A percentile compares a stretch with the other conserved stretches of the same genome.
Conservation (phyloP, 805 yeast genomes). For the Wickerhamiella qilinensis region DNA sequence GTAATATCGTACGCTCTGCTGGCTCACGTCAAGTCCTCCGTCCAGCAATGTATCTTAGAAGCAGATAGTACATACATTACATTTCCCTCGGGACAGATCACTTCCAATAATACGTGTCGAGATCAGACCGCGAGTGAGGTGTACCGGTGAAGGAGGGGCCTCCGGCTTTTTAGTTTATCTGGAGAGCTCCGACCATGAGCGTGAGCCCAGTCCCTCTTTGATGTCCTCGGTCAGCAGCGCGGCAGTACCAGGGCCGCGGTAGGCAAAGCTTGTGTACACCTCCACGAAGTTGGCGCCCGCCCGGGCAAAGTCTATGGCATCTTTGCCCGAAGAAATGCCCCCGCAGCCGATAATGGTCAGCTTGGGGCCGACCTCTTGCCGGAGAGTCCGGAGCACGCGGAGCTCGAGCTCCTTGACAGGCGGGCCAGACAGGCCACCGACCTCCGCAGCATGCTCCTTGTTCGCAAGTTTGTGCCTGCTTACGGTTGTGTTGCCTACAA, state of each 20-base stretch:
- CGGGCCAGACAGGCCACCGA: slow-evolving; percentile 86
- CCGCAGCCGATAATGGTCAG: slow-evolving; percentile 85
- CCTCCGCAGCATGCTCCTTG: slow-evolving; percentile 26
- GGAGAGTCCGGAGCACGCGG: slow-evolving; percentile 50
- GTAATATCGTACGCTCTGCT: no score
- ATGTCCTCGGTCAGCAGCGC: slow-evolving; percentile 44
- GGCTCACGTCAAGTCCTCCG: no score
- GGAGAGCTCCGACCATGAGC: slow-evolving; percentile 52
- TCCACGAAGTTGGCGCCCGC: slow-evolving; percentile 91
- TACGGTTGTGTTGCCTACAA: slow-evolving; percentile 82
- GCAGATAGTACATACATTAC: no score
- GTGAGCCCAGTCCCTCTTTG: slow-evolving; percentile 52
- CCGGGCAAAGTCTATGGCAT: slow-evolving; percentile 77
- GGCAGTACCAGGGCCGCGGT: slow-evolving; percentile 79
- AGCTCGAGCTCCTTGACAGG: slow-evolving; percentile 74
- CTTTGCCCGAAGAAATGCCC: slow-evolving; percentile 75
- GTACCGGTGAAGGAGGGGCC: no score
- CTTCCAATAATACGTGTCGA: no score
- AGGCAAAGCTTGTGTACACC: slow-evolving; percentile 79
- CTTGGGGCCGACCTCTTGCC: slow-evolving; percentile 60
- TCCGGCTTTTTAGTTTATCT: no score
- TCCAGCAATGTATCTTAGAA: no score
- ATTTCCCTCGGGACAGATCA: no score
- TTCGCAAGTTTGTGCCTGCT: slow-evolving; percentile 41
- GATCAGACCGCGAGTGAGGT: no score